Base-by-base conservation (phyloP, 2,329 filamentous ascomycete genomes). In the Diaporthe helianthi region DNA sequence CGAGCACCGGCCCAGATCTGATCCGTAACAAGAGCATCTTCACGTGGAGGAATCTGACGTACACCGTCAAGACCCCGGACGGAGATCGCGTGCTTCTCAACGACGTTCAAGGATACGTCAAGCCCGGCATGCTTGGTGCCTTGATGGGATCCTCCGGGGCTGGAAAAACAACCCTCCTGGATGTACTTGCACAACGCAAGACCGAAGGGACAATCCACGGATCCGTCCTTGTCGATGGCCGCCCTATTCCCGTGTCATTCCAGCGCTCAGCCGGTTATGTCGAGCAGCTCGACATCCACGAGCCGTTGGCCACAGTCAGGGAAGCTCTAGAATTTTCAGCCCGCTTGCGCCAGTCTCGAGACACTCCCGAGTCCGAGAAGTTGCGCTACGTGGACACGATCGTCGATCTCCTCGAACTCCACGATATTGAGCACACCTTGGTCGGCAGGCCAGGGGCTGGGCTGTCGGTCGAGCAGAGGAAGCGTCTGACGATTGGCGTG, bases 61-160 rank as follows among this genome's bases (percentile, higher is more conserved):
- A 93, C 75, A 91, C 87, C 0, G 91, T 94, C 70, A 85, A 88
- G 72, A 89, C 86, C 0, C 83, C 85, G 0, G 77, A 79, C 0
- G 87, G 87, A 4, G 82, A 93, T 85, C 88, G 91, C 10, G 38
- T 87, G 15, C 88, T 97, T 69, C 83, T 97, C 9, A 89, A 96
- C 72, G 86, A 95, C 68, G 91, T 97, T 1, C 89, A 94, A 73
- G 93, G 93, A 3, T 97, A 91, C 89, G 91, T 94, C 67, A 93
- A 93, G 78, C 92, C 93, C 1, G 92, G 92, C 54, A 93, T 90
- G 72, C 79, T 94, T 24, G 93, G 90, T 3, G 92, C 92, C 5
- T 82, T 95, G n/a, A 93, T 94, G 92, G 90, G 92, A 74, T 88
- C 92, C 2, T 92, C 90, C 13, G 93, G 92, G 73, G 93, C 93